These are phyloP conservation scores for Colletotrichum simmondsii DNA, from an alignment of 2,329 filamentous ascomycete genomes.

Conservation along the genomic window DNA sequence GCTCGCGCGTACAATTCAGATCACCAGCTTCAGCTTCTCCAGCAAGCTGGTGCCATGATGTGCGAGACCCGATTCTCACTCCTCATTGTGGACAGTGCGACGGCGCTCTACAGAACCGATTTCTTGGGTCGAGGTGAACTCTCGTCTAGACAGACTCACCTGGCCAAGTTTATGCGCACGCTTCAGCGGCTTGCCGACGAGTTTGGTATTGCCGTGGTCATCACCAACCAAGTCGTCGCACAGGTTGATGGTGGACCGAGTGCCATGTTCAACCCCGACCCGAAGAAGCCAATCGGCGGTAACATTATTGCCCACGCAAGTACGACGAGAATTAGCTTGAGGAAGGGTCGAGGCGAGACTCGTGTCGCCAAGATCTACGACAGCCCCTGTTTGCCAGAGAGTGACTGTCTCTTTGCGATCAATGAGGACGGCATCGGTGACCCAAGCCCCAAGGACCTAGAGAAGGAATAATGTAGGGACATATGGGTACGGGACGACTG, in stretches of 20 bases:
- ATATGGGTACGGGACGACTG: neutral
- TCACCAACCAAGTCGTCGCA: conserved; percentile 98
- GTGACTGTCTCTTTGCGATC: conserved; percentile 96
- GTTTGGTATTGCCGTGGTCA: conserved; percentile 97
- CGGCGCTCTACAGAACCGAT: conserved; percentile 93
- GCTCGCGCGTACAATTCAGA: conserved; percentile 98
- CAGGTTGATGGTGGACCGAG: conserved; percentile 97
- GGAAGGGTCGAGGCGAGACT: conserved; percentile 95
- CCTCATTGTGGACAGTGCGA: conserved; percentile 95
- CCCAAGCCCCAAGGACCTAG: conserved; percentile 92
- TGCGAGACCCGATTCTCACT: conserved; percentile 98
- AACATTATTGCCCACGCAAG: conserved; percentile 99
- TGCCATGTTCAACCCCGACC: conserved; percentile 99
- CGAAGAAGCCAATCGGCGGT: conserved; percentile 98
- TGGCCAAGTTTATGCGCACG: conserved; percentile 89
- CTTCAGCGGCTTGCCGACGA: conserved; percentile 81
- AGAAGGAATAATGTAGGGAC: conserved; percentile 72
- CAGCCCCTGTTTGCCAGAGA: conserved; percentile 95
- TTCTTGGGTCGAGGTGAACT: conserved; percentile 97
- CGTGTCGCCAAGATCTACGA: conserved; percentile 99
- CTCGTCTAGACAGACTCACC: conserved; percentile 89
- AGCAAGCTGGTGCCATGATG: conserved; percentile 98
- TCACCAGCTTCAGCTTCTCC: conserved; percentile 93
- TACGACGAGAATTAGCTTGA: conserved; percentile 92
- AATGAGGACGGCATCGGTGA: conserved; percentile 97